These are phyloP conservation scores for Schizosaccharomyces japonicus DNA, from an alignment of 805 yeast genomes.

Conservation along the genomic window DNA sequence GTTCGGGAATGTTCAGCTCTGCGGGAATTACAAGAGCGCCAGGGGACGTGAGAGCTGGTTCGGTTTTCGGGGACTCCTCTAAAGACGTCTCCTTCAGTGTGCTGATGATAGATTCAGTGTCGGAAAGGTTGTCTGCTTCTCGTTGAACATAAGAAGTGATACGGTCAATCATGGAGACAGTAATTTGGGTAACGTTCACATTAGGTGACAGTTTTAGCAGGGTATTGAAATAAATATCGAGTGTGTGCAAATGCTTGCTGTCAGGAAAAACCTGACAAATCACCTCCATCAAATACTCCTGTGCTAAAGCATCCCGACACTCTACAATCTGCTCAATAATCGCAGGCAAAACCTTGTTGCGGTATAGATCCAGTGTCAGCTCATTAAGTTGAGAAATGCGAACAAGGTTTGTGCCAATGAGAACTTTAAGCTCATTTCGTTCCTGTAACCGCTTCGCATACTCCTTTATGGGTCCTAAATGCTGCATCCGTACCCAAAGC, in stretches of 20 bases:
- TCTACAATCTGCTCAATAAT: conserved; percentile 76
- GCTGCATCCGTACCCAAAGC: conserved; percentile 88
- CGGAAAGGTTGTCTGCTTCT: conserved; percentile 14
- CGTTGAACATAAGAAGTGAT: conserved; percentile 30
- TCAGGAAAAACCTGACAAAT: conserved; percentile 87
- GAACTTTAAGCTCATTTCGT: conserved; percentile 66
- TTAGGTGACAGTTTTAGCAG: conserved; percentile 43
- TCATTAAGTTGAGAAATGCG: conserved; percentile 62
- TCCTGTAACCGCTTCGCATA: conserved; percentile 50
- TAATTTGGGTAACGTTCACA: conserved; percentile 41
- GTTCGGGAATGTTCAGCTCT: conserved; percentile 26
- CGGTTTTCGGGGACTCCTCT: conserved; percentile 6
- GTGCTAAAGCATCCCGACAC: conserved; percentile 79
- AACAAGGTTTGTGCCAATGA: conserved; percentile 82
- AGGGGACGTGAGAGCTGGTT: conserved; percentile 5
- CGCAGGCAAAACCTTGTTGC: conserved; percentile 39
- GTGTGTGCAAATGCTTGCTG: conserved; percentile 57
- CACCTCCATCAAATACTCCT: conserved; percentile 74
- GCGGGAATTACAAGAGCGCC: conserved; percentile 7
- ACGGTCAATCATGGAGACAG: conserved; percentile 46
- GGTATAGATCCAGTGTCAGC: conserved; percentile 21
- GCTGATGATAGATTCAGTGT: conserved; percentile 9
- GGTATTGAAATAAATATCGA: conserved; percentile 41
- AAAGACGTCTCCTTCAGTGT: conserved; percentile 8
- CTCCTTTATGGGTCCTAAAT: conserved; percentile 79